Percentiles rank a stretch among this genome's conserved stretches.
Evolutionary conservation across 352 stramenopile species (phyloP).

Genomic region (Pythium phragmitis): DNA sequence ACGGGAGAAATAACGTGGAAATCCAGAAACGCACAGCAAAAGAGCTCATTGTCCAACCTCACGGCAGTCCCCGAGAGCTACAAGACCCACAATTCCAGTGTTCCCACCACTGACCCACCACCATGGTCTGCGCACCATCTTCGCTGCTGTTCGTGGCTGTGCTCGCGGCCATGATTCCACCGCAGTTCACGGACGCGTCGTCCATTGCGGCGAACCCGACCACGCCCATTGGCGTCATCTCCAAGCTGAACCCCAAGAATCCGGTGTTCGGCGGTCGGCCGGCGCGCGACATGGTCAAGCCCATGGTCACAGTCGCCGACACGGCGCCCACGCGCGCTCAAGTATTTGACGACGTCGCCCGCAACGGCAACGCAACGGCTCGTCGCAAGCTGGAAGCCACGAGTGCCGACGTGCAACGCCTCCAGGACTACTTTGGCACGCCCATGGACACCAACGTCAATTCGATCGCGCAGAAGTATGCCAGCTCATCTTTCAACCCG

Average conservation of each 20-base stretch:
- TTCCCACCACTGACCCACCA: neutral
- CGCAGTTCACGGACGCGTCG: neutral
- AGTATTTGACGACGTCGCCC: conserved; percentile 3
- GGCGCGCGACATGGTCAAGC: conserved; percentile 2
- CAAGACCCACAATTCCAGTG: conserved; percentile 15
- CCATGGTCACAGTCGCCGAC: conserved; percentile 4
- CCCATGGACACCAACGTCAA: conserved; percentile 24
- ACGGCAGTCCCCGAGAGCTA: conserved; percentile 52
- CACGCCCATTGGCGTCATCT: conserved; percentile 10
- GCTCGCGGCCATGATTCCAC: neutral
- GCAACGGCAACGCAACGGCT: neutral
- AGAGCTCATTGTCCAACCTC: conserved; percentile 41
- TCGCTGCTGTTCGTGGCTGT: conserved; percentile 2
- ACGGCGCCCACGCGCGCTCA: conserved; percentile 8
- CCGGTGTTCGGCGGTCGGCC: conserved; percentile 15
- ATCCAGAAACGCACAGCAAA: conserved; percentile 35
- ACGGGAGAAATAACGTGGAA: neutral
- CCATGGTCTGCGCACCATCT: conserved; percentile 7
- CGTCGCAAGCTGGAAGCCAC: conserved; percentile 14
- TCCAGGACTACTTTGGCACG: conserved; percentile 21
- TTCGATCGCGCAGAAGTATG: conserved; percentile 19
- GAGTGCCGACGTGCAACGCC: conserved; percentile 17
- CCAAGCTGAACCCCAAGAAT: neutral
- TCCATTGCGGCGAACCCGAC: conserved; percentile 15
- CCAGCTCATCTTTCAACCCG: neutral